phyloP scores from a whole-genome alignment of 208 protist genomes.

The Leishmania lainsoni region DNA sequence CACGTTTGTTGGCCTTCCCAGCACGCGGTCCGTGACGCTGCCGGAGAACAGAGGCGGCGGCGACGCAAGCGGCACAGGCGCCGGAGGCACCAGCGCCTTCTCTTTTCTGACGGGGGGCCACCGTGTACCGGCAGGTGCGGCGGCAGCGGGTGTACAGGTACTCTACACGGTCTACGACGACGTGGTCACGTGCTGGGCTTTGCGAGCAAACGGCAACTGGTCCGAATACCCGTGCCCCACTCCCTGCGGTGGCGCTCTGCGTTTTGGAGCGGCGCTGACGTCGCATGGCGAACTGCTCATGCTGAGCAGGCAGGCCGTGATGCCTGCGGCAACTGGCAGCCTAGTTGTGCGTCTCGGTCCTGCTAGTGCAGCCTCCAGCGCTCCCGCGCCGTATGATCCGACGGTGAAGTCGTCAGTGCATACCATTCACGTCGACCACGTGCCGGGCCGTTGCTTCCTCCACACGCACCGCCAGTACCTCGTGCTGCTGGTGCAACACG shows the following conservation, averaged over 20 bases:
- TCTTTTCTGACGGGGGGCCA: background rate
- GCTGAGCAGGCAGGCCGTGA: slow-evolving; percentile 15
- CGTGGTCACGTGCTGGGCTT: slow-evolving; percentile 56
- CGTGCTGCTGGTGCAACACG: slow-evolving; percentile 76
- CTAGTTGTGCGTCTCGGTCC: slow-evolving; percentile 16
- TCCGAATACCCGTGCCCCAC: slow-evolving; percentile 48
- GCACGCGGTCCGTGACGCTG: slow-evolving; percentile 17
- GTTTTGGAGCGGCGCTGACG: slow-evolving; percentile 37
- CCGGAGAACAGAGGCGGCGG: background rate
- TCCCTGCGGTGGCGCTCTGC: slow-evolving; percentile 24
- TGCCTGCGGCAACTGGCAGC: slow-evolving; percentile 3
- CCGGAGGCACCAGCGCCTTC: too few relatives aligned
- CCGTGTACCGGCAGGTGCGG: background rate
- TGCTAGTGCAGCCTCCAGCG: slow-evolving; percentile 1
- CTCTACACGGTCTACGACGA: slow-evolving; percentile 66
- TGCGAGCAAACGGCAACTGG: slow-evolving; percentile 33
- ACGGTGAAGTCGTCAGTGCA: slow-evolving; percentile 68
- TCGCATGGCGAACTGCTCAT: slow-evolving; percentile 48
- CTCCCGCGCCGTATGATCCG: slow-evolving; percentile 24
- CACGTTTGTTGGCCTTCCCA: slow-evolving; percentile 48
- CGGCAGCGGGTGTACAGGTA: slow-evolving; percentile 26
- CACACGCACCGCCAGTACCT: slow-evolving; percentile 87
- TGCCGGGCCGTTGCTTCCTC: slow-evolving; percentile 61
- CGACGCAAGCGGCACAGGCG: background rate
- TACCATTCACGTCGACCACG: slow-evolving; percentile 64